A percentile compares a stretch with the other conserved stretches of the same genome.
phyloP scores from a whole-genome alignment of 2,329 filamentous ascomycete species.

The Pseudogymnoascus pannorum region DNA sequence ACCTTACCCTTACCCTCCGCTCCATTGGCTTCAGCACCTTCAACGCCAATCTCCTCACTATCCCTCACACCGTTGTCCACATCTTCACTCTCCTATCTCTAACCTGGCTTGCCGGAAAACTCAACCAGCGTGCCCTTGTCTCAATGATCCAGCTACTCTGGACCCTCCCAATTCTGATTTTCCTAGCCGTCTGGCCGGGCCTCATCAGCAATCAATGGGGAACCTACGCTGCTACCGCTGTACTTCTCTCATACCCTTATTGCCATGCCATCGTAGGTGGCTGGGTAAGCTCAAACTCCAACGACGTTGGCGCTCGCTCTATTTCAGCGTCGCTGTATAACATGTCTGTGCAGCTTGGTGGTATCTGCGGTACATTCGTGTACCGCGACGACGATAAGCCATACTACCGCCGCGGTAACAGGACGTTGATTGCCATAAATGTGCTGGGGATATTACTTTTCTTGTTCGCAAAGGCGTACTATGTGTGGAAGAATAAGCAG shows the following conservation, averaged over 20 bases:
- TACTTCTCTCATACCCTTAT: conserved; percentile 20
- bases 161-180: conserved; percentile 34
- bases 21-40: conserved; percentile 30
- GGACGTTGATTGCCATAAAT: conserved; percentile 43
- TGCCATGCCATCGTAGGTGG: conserved; percentile 28
- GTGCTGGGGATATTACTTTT: conserved; percentile 38
- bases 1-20: conserved; percentile 47
- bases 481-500: conserved; percentile 37
- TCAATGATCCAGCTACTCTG: conserved; percentile 32
- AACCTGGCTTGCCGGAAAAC: conserved; percentile 37
- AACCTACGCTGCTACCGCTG: conserved; percentile 31
- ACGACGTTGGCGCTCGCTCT: conserved; percentile 53
- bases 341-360: conserved; percentile 37
- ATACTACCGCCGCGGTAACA: conserved; percentile 48
- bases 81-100: conserved; percentile 39
- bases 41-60: conserved; percentile 39
- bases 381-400: conserved; percentile 43
- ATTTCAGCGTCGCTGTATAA: conserved; percentile 58
- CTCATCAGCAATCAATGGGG: conserved; percentile 28
- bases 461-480: conserved; percentile 40
- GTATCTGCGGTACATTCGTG: conserved; percentile 35
- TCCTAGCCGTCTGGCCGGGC: conserved; percentile 27
- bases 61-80: conserved; percentile 39
- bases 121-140: conserved; percentile 33
- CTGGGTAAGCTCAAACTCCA: conserved; percentile 50